Evolutionary conservation across 2,329 filamentous ascomycete genomes (phyloP), one percentile per base, ranked within the genome.

Genomic region (Alternaria sp.): DNA sequence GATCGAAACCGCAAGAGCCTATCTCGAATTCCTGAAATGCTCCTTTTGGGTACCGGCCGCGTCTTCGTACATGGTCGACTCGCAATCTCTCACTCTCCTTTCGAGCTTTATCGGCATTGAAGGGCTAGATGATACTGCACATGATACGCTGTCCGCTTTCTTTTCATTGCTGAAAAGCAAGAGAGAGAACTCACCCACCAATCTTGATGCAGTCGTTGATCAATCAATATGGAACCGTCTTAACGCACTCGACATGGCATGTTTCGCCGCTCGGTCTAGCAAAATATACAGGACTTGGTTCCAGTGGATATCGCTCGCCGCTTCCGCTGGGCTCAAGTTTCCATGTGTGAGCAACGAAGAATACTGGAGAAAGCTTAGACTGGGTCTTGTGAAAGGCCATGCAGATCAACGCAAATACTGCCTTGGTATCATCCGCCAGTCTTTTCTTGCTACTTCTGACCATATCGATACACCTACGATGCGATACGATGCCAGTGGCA

Each of bases 371-470:
- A 68, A 72, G 17, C 59, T 85, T 1, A 76, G 77, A 15, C 54
- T 63, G 6, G 82, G 81, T 2, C 70, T 85, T 11, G 67, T 80
- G n/a, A 64, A 71, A 19, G 83, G 83, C 8, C 81, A 81, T 59
- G 76, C 77, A 6, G 83, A 85, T 66, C 78, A 82, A 58, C 79
- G 82, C 12, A 84, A 84, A 59, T 80, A 80, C 57, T 82, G 81
- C 65, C 78, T 85, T 6, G 80, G 79, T 3, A 83, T 85, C 15
- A 71, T 85, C 49, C 77, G 76, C 26, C 76, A 76, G 13, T 83
- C 83, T 1, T 63, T 85, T 13, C 65, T 70, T 4, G 64, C 77
- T 11, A 71, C 80, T 5, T 63, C 69, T 9, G 46, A 47, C 12
- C 67, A 73, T 28, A 73, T 80, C n/a, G 49, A 65, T 17, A 75